Evolutionary conservation across 768 basidiomycete genomes (phyloP).

Genomic region (Lepiota brunneoincarnata): DNA sequence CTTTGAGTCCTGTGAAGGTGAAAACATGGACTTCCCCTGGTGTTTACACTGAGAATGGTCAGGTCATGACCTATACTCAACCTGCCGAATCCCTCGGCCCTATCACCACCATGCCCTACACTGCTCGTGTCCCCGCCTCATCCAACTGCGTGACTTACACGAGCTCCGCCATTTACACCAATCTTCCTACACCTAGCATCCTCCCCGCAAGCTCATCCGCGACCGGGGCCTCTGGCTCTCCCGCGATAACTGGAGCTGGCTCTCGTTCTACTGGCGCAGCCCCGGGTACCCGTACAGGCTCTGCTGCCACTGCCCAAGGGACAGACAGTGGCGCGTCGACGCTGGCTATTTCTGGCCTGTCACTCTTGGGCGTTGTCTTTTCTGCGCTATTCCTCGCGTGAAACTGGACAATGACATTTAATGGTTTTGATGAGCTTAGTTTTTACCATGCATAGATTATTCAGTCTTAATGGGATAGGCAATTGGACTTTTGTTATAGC

Average conservation of each 20-base stretch:
- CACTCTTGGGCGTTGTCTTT: slow-evolving; percentile 21
- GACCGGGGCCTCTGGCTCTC: neutral
- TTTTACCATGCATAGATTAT: too few species aligned
- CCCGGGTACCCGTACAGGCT: slow-evolving; percentile 8
- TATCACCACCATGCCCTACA: slow-evolving; percentile 41
- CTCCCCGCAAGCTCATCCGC: neutral
- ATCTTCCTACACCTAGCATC: slow-evolving; percentile 17
- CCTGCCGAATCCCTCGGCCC: slow-evolving; percentile 40
- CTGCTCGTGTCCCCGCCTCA: slow-evolving; percentile 35
- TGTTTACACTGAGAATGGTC: slow-evolving; percentile 38
- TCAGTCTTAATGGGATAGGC: too few species aligned
- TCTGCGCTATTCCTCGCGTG: slow-evolving; percentile 23
- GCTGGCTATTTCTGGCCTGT: slow-evolving; percentile 16
- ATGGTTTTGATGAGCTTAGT: neutral
- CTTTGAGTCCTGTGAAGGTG: slow-evolving; percentile 63
- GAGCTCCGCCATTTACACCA: slow-evolving; percentile 26
- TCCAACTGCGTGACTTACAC: slow-evolving; percentile 31
- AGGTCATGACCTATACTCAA: slow-evolving; percentile 39
- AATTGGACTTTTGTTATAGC: slow-evolving; percentile 4
- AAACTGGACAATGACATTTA: neutral
- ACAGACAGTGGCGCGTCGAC: slow-evolving; percentile 13
- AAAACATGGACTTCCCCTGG: slow-evolving; percentile 63
- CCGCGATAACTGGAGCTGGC: slow-evolving; percentile 1
- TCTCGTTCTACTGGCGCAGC: slow-evolving; percentile 4
- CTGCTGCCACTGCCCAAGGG: slow-evolving; percentile 11